phyloP scores from a whole-genome alignment of 108 stramenopile species.

The Mediolabrus comicus region DNA sequence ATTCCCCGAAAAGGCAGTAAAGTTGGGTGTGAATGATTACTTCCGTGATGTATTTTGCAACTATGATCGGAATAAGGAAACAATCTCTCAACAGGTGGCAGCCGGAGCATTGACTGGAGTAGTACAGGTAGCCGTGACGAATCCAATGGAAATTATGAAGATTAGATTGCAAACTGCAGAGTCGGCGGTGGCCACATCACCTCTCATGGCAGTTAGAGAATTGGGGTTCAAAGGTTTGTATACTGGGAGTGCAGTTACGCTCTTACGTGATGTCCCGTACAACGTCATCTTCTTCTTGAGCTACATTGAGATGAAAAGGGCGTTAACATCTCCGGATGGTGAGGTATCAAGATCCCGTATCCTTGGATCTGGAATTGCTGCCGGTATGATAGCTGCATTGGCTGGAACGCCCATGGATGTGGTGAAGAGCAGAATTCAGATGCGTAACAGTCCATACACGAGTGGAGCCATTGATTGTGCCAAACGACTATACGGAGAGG shows the following conservation, averaged over 20 bases:
- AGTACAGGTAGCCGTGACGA: conserved; percentile 66
- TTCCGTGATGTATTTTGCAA: conserved; percentile 27
- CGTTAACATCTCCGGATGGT: conserved; percentile 12
- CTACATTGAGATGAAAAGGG: conserved; percentile 49
- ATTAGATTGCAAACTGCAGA: conserved; percentile 60
- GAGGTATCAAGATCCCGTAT: conserved; percentile 10
- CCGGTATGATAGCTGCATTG: conserved; percentile 55
- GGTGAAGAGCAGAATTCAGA: conserved; percentile 45
- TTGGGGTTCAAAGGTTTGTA: conserved; percentile 60
- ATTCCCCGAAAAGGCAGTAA: conserved; percentile 71
- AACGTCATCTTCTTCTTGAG: conserved; percentile 55
- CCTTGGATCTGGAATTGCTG: conserved; percentile 43
- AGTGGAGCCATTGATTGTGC: conserved; percentile 23
- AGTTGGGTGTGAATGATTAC: conserved; percentile 57
- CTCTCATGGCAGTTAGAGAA: conserved; percentile 37
- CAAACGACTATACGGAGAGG: conserved; percentile 16
- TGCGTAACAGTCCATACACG: conserved; percentile 20
- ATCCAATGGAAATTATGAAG: conserved; percentile 75
- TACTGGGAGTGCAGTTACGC: conserved; percentile 55
- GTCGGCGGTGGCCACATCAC: background rate
- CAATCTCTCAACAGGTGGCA: conserved; percentile 29
- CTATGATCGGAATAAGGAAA: conserved; percentile 12
- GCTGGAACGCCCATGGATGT: conserved; percentile 47
- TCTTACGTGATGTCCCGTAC: conserved; percentile 62
- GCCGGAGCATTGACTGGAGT: conserved; percentile 67